A percentile compares a stretch with the other conserved stretches of the same genome.
These are phyloP conservation scores for Drechmeria coniospora DNA, from an alignment of 2,329 filamentous ascomycete genomes.

Conservation along the genomic window DNA sequence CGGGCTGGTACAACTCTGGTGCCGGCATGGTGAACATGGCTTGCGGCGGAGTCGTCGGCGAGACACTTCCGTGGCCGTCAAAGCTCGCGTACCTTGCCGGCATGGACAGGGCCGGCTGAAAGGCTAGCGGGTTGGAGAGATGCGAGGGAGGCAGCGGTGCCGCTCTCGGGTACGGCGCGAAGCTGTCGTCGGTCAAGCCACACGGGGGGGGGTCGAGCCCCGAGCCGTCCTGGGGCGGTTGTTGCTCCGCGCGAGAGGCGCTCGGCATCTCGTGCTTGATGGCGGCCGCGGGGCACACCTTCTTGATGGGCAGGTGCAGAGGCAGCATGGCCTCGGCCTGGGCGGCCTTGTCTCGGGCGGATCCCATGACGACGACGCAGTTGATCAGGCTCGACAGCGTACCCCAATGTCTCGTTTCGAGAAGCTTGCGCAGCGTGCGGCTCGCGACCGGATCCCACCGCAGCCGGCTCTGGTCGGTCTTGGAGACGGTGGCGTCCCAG, in stretches of 20 bases:
- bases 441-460: conserved; percentile 27
- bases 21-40: background rate
- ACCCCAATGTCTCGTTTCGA: conserved; percentile 28
- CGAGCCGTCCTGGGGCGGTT: no score
- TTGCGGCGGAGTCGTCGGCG: conserved; percentile 1
- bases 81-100: background rate
- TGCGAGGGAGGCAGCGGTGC: no score
- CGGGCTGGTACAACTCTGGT: background rate
- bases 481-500: conserved; percentile 22
- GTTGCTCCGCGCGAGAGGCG: background rate
- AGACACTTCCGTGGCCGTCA: background rate
- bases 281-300: conserved; percentile 3
- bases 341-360: conserved; percentile 2
- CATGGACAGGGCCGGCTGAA: background rate
- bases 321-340: conserved; percentile 1
- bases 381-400: conserved; percentile 23
- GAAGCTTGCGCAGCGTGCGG: conserved; percentile 24
- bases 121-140: background rate
- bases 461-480: conserved; percentile 17
- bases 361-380: conserved; percentile 23
- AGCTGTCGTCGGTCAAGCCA: no score
- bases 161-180: background rate
- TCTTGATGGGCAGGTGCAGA: conserved; percentile 4
- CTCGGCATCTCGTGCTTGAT: conserved; percentile 2
- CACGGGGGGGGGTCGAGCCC: no score